Evolutionary conservation across 306 rosid species (phyloP).

Genomic region (Leucaena leucocephala): DNA sequence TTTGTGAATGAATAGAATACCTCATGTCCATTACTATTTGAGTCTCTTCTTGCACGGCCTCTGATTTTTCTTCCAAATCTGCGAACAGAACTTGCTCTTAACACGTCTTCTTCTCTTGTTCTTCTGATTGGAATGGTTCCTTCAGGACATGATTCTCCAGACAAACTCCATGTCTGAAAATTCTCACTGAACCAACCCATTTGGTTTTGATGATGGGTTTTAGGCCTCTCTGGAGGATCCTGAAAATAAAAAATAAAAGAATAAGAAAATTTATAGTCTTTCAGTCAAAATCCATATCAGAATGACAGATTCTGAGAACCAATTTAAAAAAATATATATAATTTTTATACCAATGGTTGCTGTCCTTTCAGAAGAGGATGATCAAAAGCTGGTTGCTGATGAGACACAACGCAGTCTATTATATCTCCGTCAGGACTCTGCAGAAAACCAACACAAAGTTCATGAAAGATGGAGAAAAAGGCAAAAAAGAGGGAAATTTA

Average conservation of each 20-base stretch:
- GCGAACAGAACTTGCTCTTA: constrained; percentile 69
- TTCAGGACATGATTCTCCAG: constrained; percentile 75
- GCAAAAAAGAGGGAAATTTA: not conserved
- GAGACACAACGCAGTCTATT: constrained; percentile 76
- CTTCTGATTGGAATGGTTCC: constrained; percentile 86
- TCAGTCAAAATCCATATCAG: not conserved
- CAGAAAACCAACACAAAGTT: constrained; percentile 13
- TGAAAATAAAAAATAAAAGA: constrained; percentile 11
- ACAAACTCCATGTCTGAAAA: constrained; percentile 70
- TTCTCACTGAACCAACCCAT: constrained; percentile 39
- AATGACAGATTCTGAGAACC: not conserved
- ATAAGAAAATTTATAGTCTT: not conserved
- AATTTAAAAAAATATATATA: not conserved
- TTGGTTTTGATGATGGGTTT: constrained; percentile 39
- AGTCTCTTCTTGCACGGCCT: constrained; percentile 65
- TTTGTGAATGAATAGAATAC: constrained; percentile 40
- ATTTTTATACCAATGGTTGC: constrained; percentile 64
- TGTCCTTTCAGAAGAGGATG: constrained; percentile 72
- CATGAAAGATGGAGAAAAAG: not conserved
- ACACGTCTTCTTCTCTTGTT: constrained; percentile 68
- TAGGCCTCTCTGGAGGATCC: constrained; percentile 82
- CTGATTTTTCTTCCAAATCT: constrained; percentile 78
- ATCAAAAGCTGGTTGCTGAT: constrained; percentile 83
- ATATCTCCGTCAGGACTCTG: constrained; percentile 90
- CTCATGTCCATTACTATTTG: constrained; percentile 85